Evolutionary conservation across 2,329 filamentous ascomycete genomes (phyloP), one percentile per base, ranked within the genome.

Genomic region (Claviceps maximensis): DNA sequence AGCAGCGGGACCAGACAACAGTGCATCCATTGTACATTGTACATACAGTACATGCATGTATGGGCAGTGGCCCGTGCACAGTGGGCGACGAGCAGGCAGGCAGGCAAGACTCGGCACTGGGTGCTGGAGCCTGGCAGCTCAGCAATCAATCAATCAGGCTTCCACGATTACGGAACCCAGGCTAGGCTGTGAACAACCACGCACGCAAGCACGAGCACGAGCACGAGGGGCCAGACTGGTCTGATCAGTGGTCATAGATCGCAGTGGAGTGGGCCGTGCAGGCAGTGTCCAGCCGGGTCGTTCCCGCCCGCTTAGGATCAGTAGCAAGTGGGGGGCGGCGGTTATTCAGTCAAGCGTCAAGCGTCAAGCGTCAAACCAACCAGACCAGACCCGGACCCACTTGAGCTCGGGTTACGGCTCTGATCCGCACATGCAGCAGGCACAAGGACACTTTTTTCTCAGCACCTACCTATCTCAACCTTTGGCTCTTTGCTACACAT

Each of bases 71-170:
- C 13, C 33, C 4, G 15, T 17, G 33, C 4, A 9, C 29, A 4
- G 29, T 29, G 29, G 29, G 29, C 29, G 29, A 9, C 29, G 29
- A 29, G 29, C 29, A 9, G 33, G 33, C 13, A 38, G 33, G 33
- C 33, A 36, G 31, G 13, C 31, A 36, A 3, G 31, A 3, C 3
- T 3, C 3, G 31, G 31, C 31, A 13, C 9, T 13, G 33, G 33
- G 7, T 13, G 33, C 15, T 21, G 25, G 31, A 13, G 33, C 21
- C 47, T 27, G 47, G 10, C n/a, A 29, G 25, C 12, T 15, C 21
- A 40, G 50, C 50, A 23, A 41, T 47, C n/a, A n/a, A 40, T 44
- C 50, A 23, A 41, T 42, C 42, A 51, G 50, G 50, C 50, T 47
- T 51, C 42, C 15, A 47, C 50, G 50, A 27, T 47, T 51, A 51